Percentiles rank a stretch among this genome's conserved stretches.
Conservation (phyloP, 495 filamentous ascomycete species). For the Beverwykella pulmonaria region DNA sequence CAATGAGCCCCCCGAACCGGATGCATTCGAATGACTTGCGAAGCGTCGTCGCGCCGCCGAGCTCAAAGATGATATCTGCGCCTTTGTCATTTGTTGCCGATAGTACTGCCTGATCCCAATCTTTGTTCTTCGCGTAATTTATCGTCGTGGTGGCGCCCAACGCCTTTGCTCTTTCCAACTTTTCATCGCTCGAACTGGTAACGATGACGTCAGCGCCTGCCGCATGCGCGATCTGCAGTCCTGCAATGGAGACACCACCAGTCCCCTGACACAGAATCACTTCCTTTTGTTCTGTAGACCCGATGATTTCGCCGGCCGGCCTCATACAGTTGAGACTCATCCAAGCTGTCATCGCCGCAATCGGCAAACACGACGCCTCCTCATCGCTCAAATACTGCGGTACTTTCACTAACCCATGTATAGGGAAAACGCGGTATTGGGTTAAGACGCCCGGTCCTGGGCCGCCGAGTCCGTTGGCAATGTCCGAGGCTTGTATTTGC, state of each 20-base stretch:
- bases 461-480: conserved; percentile 43
- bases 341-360: conserved; percentile 54
- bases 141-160: conserved; percentile 51
- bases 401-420: conserved; percentile 45
- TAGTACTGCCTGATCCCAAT: conserved; percentile 51
- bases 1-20: conserved; percentile 51
- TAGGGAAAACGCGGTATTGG: conserved; percentile 51
- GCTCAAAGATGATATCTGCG: conserved; percentile 56
- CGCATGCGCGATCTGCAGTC: conserved; percentile 48
- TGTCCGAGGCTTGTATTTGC: conserved; percentile 43
- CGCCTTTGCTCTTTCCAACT: conserved; percentile 48
- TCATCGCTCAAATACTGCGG: conserved; percentile 49
- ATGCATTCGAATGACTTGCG: conserved; percentile 49
- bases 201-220: conserved; percentile 49
- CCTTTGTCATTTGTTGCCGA: conserved; percentile 45
- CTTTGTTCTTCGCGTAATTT: conserved; percentile 51
- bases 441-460: conserved; percentile 48
- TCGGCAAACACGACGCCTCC: conserved; percentile 50
- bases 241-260: conserved; percentile 49
- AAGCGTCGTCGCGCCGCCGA: conserved; percentile 53
- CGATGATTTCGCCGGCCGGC: conserved; percentile 46
- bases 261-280: conserved; percentile 53
- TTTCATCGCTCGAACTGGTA: conserved; percentile 52
- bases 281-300: conserved; percentile 23
- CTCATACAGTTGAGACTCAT: conserved; percentile 51